phyloP scores from a whole-genome alignment of 1,284 basidiomycete species.

The Papiliotrema terrestris region DNA sequence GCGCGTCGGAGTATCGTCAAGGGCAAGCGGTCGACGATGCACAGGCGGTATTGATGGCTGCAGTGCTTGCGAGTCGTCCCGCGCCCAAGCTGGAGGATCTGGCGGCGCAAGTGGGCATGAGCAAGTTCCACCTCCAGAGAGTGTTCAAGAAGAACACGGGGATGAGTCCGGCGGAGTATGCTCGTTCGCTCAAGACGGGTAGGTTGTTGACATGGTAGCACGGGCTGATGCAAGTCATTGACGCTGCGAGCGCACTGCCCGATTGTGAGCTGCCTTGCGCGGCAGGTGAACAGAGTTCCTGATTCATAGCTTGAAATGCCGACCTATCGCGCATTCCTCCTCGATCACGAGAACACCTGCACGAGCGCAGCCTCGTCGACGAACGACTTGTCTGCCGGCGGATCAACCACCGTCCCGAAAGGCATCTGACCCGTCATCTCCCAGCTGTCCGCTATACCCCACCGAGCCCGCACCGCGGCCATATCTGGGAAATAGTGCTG shows the following conservation, averaged over 20 bases:
- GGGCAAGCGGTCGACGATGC: background rate
- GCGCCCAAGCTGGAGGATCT: background rate
- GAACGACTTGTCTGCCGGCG: background rate
- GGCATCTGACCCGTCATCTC: constrained; percentile 15
- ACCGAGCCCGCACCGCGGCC: background rate
- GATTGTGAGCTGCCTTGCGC: too few species aligned
- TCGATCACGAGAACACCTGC: background rate
- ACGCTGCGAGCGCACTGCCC: too few species aligned
- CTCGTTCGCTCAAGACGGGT: background rate
- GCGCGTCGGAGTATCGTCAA: background rate
- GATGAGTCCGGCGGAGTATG: background rate
- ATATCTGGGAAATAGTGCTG: constrained; percentile 12
- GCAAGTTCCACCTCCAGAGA: background rate
- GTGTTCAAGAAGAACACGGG: background rate
- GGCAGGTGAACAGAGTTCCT: too few species aligned
- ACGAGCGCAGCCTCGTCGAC: background rate
- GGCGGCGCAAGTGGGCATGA: background rate
- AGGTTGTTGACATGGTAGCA: background rate
- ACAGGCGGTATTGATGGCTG: background rate
- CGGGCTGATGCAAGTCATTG: too few species aligned
- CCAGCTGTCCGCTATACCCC: constrained; percentile 8
- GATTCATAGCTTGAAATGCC: too few species aligned
- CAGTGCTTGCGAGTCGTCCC: background rate
- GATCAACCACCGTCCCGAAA: constrained; percentile 4
- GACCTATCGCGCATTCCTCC: too few species aligned